A percentile compares a stretch with the other conserved stretches of the same genome.
Conservation (phyloP, 2,329 filamentous ascomycete species). For the Colletotrichum nymphaeae region DNA sequence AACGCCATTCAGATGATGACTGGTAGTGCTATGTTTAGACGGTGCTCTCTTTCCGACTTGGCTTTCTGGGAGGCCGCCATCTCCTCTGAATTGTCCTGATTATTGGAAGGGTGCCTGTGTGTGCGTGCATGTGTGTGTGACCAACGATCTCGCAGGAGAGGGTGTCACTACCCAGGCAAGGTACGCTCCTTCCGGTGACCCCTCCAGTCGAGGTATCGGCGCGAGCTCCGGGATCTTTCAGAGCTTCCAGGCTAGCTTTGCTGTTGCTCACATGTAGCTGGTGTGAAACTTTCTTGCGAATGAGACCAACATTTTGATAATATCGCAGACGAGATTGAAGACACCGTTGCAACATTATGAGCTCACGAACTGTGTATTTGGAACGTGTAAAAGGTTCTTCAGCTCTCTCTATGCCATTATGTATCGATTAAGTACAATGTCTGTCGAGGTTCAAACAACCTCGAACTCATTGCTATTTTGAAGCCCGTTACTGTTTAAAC, state of each 20-base stretch:
- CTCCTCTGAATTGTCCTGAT: background rate
- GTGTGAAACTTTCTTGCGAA: too few species aligned
- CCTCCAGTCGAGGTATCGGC: background rate
- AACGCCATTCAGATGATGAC: background rate
- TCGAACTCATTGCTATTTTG: background rate
- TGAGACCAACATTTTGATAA: too few species aligned
- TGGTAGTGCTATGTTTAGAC: background rate
- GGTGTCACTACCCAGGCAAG: background rate
- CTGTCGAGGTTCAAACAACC: background rate
- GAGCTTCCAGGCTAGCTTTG: background rate
- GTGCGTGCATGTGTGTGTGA: background rate
- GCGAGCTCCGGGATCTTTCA: background rate
- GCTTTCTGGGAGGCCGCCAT: background rate
- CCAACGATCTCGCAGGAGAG: constrained; percentile 17
- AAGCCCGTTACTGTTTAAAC: background rate
- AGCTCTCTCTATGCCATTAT: background rate
- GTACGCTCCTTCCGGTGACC: background rate
- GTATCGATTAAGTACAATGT: background rate
- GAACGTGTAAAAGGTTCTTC: background rate
- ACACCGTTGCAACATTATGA: background rate
- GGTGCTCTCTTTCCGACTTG: background rate
- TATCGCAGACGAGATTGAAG: background rate
- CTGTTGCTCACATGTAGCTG: background rate
- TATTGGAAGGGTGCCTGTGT: background rate
- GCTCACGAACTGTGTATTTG: too few species aligned